These are phyloP conservation scores for Leccinum ochraceum DNA, from an alignment of 768 basidiomycete genomes.

Conservation along the genomic window DNA sequence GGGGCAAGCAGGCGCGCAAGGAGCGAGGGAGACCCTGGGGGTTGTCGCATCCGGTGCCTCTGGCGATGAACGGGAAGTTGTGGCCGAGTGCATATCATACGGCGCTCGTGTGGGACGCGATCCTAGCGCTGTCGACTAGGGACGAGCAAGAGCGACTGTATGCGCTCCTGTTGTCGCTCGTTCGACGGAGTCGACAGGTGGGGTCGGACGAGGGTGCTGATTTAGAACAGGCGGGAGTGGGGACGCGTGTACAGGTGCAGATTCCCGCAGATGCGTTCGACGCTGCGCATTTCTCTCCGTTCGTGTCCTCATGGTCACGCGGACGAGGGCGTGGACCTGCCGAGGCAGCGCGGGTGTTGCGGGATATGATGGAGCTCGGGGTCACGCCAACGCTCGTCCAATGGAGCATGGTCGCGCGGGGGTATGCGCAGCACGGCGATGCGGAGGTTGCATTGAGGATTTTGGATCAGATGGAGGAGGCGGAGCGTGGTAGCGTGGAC, in stretches of 20 bases:
- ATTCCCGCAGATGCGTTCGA: conserved; percentile 34
- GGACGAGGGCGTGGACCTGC: conserved; percentile 16
- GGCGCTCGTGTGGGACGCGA: too few relatives aligned
- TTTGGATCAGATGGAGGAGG: too few relatives aligned
- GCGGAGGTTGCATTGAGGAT: too few relatives aligned
- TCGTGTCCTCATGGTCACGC: conserved; percentile 44
- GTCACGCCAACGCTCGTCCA: too few relatives aligned
- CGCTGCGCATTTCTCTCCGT: conserved; percentile 51
- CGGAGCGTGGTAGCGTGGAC: not conserved
- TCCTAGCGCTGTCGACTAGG: not conserved
- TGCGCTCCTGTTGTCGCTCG: not conserved
- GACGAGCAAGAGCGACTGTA: not conserved
- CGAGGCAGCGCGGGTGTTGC: conserved; percentile 42
- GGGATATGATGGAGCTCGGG: conserved; percentile 45
- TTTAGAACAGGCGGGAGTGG: not conserved
- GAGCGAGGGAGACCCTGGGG: too few relatives aligned
- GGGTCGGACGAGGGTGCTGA: not conserved
- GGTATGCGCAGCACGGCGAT: too few relatives aligned
- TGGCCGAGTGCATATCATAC: too few relatives aligned
- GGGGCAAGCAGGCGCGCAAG: too few relatives aligned
- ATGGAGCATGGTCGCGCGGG: too few relatives aligned
- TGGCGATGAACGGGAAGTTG: too few relatives aligned
- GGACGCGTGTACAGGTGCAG: conserved; percentile 6
- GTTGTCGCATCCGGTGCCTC: too few relatives aligned
- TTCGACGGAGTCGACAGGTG: not conserved